These are phyloP conservation scores for Plasmodium coatneyi DNA, from an alignment of 169 alveolate species.

Conservation along the genomic window DNA sequence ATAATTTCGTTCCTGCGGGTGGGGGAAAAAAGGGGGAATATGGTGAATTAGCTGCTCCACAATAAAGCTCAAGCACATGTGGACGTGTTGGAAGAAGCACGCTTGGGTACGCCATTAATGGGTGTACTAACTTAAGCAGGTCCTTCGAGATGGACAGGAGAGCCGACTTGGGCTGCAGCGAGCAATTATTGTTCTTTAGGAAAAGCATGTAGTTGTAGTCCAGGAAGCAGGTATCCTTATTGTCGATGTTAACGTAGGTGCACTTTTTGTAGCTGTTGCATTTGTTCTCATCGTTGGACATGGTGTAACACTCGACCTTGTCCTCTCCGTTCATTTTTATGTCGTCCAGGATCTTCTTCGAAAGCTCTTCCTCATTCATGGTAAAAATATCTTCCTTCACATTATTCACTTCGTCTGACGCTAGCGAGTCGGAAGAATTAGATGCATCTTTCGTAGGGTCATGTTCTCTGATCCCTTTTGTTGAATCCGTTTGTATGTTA, in stretches of 20 bases:
- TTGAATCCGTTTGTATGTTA: constrained; percentile 9
- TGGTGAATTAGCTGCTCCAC: background rate
- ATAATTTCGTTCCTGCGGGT: constrained; percentile 48
- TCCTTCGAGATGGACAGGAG: constrained; percentile 51
- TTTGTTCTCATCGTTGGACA: constrained; percentile 34
- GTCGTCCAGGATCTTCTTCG: constrained; percentile 40
- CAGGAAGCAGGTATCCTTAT: constrained; percentile 40
- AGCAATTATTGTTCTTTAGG: constrained; percentile 32
- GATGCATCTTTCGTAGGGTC: background rate
- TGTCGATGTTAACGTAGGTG: constrained; percentile 45
- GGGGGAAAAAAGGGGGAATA: background rate
- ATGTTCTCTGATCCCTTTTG: constrained; percentile 16
- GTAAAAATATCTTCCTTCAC: constrained; percentile 9
- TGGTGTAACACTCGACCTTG: constrained; percentile 29
- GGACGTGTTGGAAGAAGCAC: background rate
- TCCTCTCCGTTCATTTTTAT: constrained; percentile 47
- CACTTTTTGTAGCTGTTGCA: constrained; percentile 56
- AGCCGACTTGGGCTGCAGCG: constrained; percentile 43
- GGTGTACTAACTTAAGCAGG: background rate
- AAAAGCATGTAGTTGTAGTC: constrained; percentile 56
- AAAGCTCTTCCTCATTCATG: constrained; percentile 52
- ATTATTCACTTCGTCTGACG: background rate
- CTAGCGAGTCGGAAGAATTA: background rate
- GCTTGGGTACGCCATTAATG: no score
- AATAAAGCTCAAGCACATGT: background rate